Evolutionary conservation across 108 stramenopile genomes (phyloP).

Genomic region (Nannochloropsis gaditana): DNA sequence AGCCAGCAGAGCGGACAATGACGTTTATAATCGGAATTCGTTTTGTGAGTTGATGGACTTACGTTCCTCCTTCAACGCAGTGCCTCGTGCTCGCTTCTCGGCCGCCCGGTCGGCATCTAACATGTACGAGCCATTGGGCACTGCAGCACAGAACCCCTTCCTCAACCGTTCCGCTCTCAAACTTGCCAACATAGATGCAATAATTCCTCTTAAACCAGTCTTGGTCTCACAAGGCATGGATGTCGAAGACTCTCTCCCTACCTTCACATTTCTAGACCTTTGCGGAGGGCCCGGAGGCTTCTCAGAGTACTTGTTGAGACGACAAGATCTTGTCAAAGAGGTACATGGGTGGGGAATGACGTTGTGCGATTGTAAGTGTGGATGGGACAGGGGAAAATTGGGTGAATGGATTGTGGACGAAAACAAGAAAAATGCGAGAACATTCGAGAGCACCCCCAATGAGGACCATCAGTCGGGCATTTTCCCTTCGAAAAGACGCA

Average conservation of each 20-base stretch:
- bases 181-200: slow-evolving; percentile 10
- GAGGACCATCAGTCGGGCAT: background rate
- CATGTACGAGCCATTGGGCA: background rate
- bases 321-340: background rate
- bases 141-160: background rate
- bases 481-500: background rate
- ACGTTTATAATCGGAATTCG: background rate
- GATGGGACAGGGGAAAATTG: background rate
- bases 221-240: background rate
- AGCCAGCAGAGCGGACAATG: no score
- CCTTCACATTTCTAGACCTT: slow-evolving; percentile 17
- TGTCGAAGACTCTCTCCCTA: background rate
- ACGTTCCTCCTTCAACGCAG: background rate
- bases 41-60: background rate
- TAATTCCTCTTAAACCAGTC: background rate
- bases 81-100: slow-evolving; percentile 8
- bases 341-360: background rate
- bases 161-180: slow-evolving; percentile 8
- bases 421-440: background rate
- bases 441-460: background rate
- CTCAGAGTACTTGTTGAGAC: slow-evolving; percentile 22
- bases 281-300: slow-evolving; percentile 25
- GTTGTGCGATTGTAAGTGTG: background rate
- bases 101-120: background rate
- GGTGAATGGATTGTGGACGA: background rate